Evolutionary conservation across 2,329 filamentous ascomycete genomes (phyloP), one percentile per base, ranked within the genome.

Genomic region (Fusarium newnesense): DNA sequence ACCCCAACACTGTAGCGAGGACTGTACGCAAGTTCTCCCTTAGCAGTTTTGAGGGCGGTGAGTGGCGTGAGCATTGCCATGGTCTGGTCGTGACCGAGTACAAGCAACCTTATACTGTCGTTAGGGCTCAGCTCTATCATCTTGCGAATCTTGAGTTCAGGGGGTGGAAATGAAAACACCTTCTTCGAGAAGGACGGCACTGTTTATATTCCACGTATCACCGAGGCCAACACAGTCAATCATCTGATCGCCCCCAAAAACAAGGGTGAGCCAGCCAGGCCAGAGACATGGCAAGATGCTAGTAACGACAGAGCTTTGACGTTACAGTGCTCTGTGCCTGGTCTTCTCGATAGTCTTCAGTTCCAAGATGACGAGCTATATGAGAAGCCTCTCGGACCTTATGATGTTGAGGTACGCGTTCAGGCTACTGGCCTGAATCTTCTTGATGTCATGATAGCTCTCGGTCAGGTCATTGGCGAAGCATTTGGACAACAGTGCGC

Each of bases 381-480:
- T 24, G 44, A 64, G n/a, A 47, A 52, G 61, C 43, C 61, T 13
- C 61, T 64, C n/a, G 37, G 37, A 21, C 61, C 61, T 50, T 7
- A 44, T 18, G 61, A 60, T 28, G 61, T 64, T 4, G 54, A 64
- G 24, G 44, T 64, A 13, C 53, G 54, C 13, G 61, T 49, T 13
- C 54, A 64, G 3, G 26, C 54, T 19, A 60, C 53, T 18, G 61
- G 61, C 7, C 42, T 60, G 2, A 64, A 59, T 12, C 34, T 64
- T 1, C 61, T 60, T n/a, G 61, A 64, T 32, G 53, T 64, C 21
- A 60, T 64, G 53, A 64, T 59, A 21, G 61, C 61, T 37, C 53
- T 60, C 18, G 61, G 61, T 6, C 43, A 59, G 26, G 53, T 64
- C 7, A 59, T 60, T 11, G 54, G 56, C 5, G 54, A 49, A 15